Base-by-base conservation (phyloP, 805 yeast genomes). In the Kregervanrija pseudodelftensis region DNA sequence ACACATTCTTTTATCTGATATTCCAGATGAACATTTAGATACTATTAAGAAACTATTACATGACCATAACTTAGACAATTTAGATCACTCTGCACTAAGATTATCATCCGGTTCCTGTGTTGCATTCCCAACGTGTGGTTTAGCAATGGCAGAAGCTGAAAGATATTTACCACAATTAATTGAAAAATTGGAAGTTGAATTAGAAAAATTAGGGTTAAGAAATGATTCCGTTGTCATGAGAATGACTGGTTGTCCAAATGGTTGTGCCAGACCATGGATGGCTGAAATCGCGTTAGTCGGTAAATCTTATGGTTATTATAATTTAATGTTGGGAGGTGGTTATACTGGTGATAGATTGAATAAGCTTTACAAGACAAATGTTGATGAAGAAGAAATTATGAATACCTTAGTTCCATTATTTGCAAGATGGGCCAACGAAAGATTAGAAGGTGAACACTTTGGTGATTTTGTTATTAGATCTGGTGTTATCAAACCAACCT, bases 201-300 rank as follows among this genome's bases (percentile, higher is more conserved):
- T 91, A 47, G 97, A 91, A 67, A 95, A 89, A 59, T 80, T 81
- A 53, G 98, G 98, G 8, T 76, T 91, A 56, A 84, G 95, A 61
- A 96, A 89, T 58, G 98, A 91, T 66, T 82, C 95, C 8, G 76
- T 91, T 53, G 95, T 89, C 17, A 85, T 91, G 95, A 80, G 98
- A 72, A 90, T 91, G 97, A 91, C 97, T 30, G 98, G 98, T 46
- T 91, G 98, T 75, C 97, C 97, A 44, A 91, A 91, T 65, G 98
- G 98, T 54, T 91, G 98, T 73, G 93, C 98, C 17, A 81, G 98
- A 66, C 98, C 98, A 30, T 91, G 97, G 97, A 69, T 91, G 42
- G 98, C 97, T 4, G 98, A 91, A 65, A 80, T 91, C 47, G 98
- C 97, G 0, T 74, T 89, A 48, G 95, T 91, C 46, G 98, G 98